phyloP scores from a whole-genome alignment of 176 grass and related monocot genomes.

The Carex parvula region DNA sequence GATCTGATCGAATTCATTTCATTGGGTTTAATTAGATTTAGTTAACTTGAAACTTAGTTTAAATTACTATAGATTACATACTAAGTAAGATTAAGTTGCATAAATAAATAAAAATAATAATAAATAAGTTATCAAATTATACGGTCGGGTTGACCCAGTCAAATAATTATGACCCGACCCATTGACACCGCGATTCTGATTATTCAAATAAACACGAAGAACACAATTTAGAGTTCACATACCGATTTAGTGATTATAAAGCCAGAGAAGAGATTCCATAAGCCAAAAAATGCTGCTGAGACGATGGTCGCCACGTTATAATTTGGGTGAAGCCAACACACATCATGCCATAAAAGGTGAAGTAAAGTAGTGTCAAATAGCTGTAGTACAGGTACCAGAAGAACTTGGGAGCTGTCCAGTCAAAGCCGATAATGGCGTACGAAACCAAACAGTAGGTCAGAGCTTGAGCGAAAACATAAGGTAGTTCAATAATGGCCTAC shows the following conservation, averaged over 20 bases:
- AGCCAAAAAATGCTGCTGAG: constrained; percentile 52
- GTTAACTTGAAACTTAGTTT: too few relatives aligned
- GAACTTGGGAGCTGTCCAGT: constrained; percentile 73
- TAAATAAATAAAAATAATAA: too few relatives aligned
- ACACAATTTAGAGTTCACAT: background rate
- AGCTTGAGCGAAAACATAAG: constrained; percentile 61
- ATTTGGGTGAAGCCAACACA: constrained; percentile 70
- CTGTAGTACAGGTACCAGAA: constrained; percentile 87
- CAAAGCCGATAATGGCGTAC: constrained; percentile 83
- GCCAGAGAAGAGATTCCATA: constrained; percentile 86
- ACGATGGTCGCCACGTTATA: constrained; percentile 59
- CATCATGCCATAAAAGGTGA: constrained; percentile 99
- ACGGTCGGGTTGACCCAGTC: too few relatives aligned
- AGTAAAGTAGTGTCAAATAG: constrained; percentile 86
- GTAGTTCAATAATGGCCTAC: constrained; percentile 73
- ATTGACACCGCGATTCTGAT: background rate
- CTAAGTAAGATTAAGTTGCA: too few relatives aligned
- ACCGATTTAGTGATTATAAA: constrained; percentile 60
- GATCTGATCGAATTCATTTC: too few relatives aligned
- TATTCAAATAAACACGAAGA: background rate
- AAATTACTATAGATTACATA: too few relatives aligned
- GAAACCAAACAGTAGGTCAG: constrained; percentile 53
- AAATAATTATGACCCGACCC: too few relatives aligned
- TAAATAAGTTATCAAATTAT: too few relatives aligned
- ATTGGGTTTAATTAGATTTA: too few relatives aligned